Percentiles rank a stretch among this genome's conserved stretches.
phyloP scores from a whole-genome alignment of 805 yeast genomes.

The Metschnikowia koreensis region DNA sequence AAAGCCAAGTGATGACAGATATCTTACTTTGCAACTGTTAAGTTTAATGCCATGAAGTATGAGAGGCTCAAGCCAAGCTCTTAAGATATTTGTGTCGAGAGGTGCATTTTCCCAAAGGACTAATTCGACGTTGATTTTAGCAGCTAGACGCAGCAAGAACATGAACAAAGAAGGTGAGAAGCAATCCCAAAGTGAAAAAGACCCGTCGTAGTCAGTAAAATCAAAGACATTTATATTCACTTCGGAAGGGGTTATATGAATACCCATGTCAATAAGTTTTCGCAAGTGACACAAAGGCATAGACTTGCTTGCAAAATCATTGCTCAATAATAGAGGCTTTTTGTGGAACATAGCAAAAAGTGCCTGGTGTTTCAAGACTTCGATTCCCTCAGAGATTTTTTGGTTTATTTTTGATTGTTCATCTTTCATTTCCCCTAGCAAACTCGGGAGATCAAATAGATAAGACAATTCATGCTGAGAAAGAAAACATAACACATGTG shows the following conservation, averaged over 20 bases:
- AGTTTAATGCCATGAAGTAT: slow-evolving; percentile 10
- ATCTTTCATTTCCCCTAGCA: neutral
- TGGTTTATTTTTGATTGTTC: neutral
- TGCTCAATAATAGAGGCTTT: slow-evolving; percentile 14
- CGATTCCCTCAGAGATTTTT: neutral
- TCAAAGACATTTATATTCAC: slow-evolving; percentile 18
- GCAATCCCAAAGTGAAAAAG: slow-evolving; percentile 7
- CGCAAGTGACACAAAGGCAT: slow-evolving; percentile 16
- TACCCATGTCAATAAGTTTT: slow-evolving; percentile 17
- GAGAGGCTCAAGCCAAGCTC: slow-evolving; percentile 17
- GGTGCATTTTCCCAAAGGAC: slow-evolving; percentile 12
- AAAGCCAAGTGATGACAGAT: slow-evolving; percentile 10
- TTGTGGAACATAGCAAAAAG: slow-evolving; percentile 13
- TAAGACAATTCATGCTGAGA: slow-evolving; percentile 15
- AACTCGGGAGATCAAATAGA: slow-evolving; percentile 14
- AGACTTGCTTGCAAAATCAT: slow-evolving; percentile 7
- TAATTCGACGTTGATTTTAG: slow-evolving; percentile 18
- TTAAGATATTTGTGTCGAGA: slow-evolving; percentile 6
- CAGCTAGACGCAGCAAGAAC: slow-evolving; percentile 14
- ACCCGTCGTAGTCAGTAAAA: slow-evolving; percentile 9
- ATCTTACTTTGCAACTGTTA: slow-evolving; percentile 17
- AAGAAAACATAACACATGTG: slow-evolving; percentile 14
- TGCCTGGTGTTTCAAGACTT: slow-evolving; percentile 15
- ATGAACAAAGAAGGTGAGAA: slow-evolving; percentile 10
- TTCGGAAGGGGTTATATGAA: slow-evolving; percentile 22